These are phyloP conservation scores for Speleostelium caveatum DNA, from an alignment of 78 protist genomes.

Conservation along the genomic window DNA sequence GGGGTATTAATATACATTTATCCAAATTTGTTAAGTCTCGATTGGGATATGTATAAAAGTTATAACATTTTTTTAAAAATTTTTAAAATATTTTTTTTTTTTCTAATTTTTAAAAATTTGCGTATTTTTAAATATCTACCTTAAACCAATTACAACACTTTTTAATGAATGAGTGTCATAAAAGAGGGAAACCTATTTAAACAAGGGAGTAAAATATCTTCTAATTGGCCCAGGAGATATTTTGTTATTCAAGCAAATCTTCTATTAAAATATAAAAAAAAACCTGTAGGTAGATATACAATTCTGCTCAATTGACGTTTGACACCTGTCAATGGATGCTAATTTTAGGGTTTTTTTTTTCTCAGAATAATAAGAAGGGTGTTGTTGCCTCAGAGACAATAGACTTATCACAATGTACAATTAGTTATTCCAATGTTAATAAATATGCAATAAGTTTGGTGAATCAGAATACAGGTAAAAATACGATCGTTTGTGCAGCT, in stretches of 20 bases:
- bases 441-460: slow-evolving; percentile 32
- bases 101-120: background rate
- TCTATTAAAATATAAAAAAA: slow-evolving; percentile 43
- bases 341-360: background rate
- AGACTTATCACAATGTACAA: slow-evolving; percentile 29
- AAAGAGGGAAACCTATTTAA: slow-evolving; percentile 43
- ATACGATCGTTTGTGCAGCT: background rate
- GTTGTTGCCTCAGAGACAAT: slow-evolving; percentile 11
- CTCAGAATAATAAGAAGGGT: background rate
- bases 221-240: slow-evolving; percentile 32
- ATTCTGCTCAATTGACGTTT: background rate
- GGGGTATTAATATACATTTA: too few species aligned
- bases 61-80: background rate
- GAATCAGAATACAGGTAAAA: slow-evolving; percentile 12
- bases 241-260: slow-evolving; percentile 59
- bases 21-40: too few species aligned
- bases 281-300: slow-evolving; percentile 26
- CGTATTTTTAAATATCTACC: background rate
- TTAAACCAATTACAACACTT: background rate
- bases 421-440: background rate
- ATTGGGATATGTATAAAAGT: too few species aligned
- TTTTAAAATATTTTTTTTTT: background rate
- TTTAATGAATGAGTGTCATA: slow-evolving; percentile 9
- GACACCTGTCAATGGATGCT: background rate
- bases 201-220: slow-evolving; percentile 19